Percentiles rank a stretch among this genome's conserved stretches.
These are phyloP conservation scores for Fistulifera pelliculosa DNA, from an alignment of 108 stramenopile genomes.

Conservation along the genomic window DNA sequence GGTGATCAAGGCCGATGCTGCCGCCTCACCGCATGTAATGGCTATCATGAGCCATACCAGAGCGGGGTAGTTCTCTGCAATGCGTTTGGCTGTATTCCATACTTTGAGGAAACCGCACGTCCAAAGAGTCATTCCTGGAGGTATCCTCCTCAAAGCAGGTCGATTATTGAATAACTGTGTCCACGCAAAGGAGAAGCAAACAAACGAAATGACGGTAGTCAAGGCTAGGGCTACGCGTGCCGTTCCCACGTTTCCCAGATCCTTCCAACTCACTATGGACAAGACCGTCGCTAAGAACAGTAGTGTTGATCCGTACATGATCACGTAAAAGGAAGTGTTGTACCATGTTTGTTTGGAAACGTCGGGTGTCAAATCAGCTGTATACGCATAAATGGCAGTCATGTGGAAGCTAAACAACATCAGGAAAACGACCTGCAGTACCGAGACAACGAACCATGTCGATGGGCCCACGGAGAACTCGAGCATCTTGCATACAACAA, in stretches of 20 bases:
- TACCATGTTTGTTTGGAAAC: constrained; percentile 3
- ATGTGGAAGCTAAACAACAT: constrained; percentile 7
- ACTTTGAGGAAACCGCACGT: constrained; percentile 21
- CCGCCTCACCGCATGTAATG: constrained; percentile 28
- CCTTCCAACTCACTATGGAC: constrained; percentile 1
- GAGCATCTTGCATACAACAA: constrained; percentile 25
- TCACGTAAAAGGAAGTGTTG: constrained; percentile 25
- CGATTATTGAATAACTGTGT: constrained; percentile 21
- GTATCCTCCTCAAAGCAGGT: constrained; percentile 21
- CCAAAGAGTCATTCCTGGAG: constrained; percentile 10
- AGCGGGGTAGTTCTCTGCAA: constrained; percentile 4
- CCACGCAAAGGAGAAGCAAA: constrained; percentile 28
- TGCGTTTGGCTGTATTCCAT: constrained; percentile 5
- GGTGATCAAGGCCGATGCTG: constrained; percentile 11
- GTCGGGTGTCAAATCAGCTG: constrained; percentile 37
- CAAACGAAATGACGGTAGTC: constrained; percentile 12
- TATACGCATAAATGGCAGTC: constrained; percentile 8
- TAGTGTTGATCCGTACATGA: constrained; percentile 28
- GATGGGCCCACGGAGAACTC: constrained; percentile 39
- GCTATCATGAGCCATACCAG: constrained; percentile 19
- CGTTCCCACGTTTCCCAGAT: constrained; percentile 22
- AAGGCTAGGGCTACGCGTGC: constrained; percentile 23
- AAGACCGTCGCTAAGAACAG: constrained; percentile 18
- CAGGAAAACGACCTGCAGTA: constrained; percentile 35
- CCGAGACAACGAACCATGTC: constrained; percentile 46